Conservation (phyloP, 169 alveolate genomes). For the Plasmodium berghei region DNA sequence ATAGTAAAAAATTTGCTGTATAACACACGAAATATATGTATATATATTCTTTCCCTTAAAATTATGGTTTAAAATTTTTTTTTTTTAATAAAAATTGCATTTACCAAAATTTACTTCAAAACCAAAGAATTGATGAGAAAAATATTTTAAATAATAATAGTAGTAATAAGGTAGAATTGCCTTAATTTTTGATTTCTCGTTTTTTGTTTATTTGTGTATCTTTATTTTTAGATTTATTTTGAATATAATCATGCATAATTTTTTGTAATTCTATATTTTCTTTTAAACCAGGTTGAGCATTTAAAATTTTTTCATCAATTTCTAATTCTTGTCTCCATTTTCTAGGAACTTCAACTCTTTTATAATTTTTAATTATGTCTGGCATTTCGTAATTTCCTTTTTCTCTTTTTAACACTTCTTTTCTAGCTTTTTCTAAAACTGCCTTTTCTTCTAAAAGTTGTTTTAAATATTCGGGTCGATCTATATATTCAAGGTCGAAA, state of each 20-base stretch:
- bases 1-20: too few relatives aligned
- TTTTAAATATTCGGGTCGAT: constrained; percentile 77
- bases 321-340: constrained; percentile 76
- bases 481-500: constrained; percentile 85
- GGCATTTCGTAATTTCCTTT: constrained; percentile 70
- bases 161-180: too few relatives aligned
- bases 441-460: constrained; percentile 59
- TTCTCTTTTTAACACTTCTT: constrained; percentile 65
- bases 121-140: too few relatives aligned
- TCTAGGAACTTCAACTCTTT: constrained; percentile 76
- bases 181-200: constrained; percentile 37
- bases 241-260: constrained; percentile 72
- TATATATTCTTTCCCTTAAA: too few relatives aligned
- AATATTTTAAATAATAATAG: too few relatives aligned
- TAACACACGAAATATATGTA: too few relatives aligned
- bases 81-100: too few relatives aligned
- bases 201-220: constrained; percentile 2
- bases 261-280: constrained; percentile 74
- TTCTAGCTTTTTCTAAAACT: constrained; percentile 73
- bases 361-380: constrained; percentile 69
- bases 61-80: too few relatives aligned
- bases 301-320: constrained; percentile 70
- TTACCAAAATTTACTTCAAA: too few relatives aligned
- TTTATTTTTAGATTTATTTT: constrained; percentile 67
- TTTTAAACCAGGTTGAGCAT: constrained; percentile 74